A percentile compares a stretch with the other conserved stretches of the same genome.
phyloP scores from a whole-genome alignment of 305 asterid genomes.

The Solanum hybrid region DNA sequence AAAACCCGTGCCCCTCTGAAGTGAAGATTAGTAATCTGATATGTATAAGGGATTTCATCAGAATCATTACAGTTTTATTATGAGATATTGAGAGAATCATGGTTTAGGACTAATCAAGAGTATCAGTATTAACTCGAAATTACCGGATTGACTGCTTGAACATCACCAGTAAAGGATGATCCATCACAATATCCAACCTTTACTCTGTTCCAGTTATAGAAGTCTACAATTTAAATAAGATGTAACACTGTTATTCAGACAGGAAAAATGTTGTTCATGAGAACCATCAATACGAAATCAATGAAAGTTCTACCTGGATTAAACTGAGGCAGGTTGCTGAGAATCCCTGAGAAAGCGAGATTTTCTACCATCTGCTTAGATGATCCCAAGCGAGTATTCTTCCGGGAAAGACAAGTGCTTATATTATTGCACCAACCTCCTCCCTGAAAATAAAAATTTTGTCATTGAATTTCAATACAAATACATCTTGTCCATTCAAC shows the following conservation, averaged over 20 bases:
- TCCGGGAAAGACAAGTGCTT: constrained; percentile 51
- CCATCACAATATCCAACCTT: constrained; percentile 93
- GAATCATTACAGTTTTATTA: not conserved
- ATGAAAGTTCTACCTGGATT: constrained; percentile 59
- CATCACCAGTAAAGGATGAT: constrained; percentile 84
- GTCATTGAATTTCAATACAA: not conserved
- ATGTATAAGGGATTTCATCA: not conserved
- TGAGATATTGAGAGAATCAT: not conserved
- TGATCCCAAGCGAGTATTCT: constrained; percentile 52
- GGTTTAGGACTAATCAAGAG: not conserved
- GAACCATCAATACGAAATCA: not conserved
- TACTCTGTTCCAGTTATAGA: constrained; percentile 82
- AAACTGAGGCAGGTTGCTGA: constrained; percentile 53
- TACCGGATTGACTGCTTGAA: constrained; percentile 75
- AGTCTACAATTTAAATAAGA: constrained; percentile 37
- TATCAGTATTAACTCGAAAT: constrained; percentile 8
- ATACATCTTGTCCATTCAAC: not conserved
- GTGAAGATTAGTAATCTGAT: constrained; percentile 41
- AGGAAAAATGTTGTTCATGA: not conserved
- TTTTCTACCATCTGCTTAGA: constrained; percentile 59
- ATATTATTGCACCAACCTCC: constrained; percentile 72
- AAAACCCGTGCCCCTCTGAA: constrained; percentile 55
- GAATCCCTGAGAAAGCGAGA: constrained; percentile 72
- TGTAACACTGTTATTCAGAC: not conserved
- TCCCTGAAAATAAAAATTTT: constrained; percentile 32